Base-by-base conservation (phyloP, 495 filamentous ascomycete genomes). In the Margaritispora aquatica region DNA sequence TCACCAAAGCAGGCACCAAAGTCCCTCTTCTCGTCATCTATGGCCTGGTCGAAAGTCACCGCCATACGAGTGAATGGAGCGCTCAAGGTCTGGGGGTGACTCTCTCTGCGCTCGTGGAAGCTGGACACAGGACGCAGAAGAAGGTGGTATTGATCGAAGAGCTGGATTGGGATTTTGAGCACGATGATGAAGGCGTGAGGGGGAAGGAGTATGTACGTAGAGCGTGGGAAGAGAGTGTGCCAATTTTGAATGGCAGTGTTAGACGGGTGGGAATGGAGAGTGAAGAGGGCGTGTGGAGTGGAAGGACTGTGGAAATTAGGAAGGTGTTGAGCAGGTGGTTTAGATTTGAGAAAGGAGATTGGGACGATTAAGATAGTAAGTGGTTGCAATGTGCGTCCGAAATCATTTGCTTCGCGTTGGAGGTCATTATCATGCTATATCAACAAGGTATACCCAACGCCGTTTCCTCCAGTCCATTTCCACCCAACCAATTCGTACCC, bases 81-180 rank as follows among this genome's bases (percentile, higher is more conserved):
- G 90, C 86, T 0, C 91, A 96, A 69, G 92, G 90, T 0, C 69
- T 96, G 4, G 82, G 82, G 51, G 82, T 84, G 65, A 89, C 85
- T 4, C 74, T 88, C 17, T 81, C 91, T 11, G 69, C 71, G 22
- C 72, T 87, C 7, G 82, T 92, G 26, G 91, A 95, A 63, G 75
- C 83, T 8, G 84, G 86, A 1, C 60, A 62, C 26, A 68, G 77
- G n/a, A 19, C 19, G 21, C 55, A 54, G 47, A 55, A 55, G 60
- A 54, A 29, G 19, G 34, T 66, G 47, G 53, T 69, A 17, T 26
- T 64, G n/a, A 9, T 63, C 17, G 64, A 65, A 44, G 63, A 69
- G 57, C 61, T 2, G 66, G 65, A 49, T 57, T 58, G 0, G 31
- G 66, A 79, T 26, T 55, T 74, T 24, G 68, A 83, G 22, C 66